Percentiles rank a stretch among this genome's conserved stretches.
Evolutionary conservation across 352 stramenopile genomes (phyloP).

Genomic region (Halophytophthora polymorphica): DNA sequence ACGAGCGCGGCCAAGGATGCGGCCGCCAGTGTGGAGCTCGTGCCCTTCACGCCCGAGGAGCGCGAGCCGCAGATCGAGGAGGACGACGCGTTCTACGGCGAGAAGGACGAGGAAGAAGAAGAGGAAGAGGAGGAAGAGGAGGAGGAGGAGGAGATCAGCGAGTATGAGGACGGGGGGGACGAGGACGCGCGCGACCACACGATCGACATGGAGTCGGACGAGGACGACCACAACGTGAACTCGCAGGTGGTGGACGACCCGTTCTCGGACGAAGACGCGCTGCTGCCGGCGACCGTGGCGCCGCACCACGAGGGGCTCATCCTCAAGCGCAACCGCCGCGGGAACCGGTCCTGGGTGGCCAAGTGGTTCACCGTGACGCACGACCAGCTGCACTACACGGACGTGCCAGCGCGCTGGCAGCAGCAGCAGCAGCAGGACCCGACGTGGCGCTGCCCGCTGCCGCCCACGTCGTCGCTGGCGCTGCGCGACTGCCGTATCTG

Average conservation of each 20-base stretch:
- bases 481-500: conserved; percentile 76
- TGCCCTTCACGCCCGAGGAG: conserved; percentile 58
- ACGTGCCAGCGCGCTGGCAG: conserved; percentile 30
- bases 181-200: conserved; percentile 39
- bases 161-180: conserved; percentile 31
- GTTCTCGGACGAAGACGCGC: conserved; percentile 31
- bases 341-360: conserved; percentile 63
- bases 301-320: conserved; percentile 54
- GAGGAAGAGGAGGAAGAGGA: conserved; percentile 35
- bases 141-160: conserved; percentile 28
- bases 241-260: conserved; percentile 31
- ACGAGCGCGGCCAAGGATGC: conserved; percentile 21
- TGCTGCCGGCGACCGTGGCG: conserved; percentile 29
- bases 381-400: conserved; percentile 71
- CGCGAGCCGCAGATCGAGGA: conserved; percentile 64
- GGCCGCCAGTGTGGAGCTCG: conserved; percentile 35
- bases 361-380: conserved; percentile 73
- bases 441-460: conserved; percentile 26
- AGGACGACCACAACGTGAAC: conserved; percentile 28
- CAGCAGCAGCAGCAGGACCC: conserved; percentile 25
- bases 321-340: conserved; percentile 72
- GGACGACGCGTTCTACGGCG: conserved; percentile 48
- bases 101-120: conserved; percentile 52
- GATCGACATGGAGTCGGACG: conserved; percentile 39
- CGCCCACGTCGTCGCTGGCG: conserved; percentile 54